Evolutionary conservation across 768 basidiomycete species (phyloP), one percentile per base, ranked within the genome.

Genomic region (Ephemerocybe angulata): DNA sequence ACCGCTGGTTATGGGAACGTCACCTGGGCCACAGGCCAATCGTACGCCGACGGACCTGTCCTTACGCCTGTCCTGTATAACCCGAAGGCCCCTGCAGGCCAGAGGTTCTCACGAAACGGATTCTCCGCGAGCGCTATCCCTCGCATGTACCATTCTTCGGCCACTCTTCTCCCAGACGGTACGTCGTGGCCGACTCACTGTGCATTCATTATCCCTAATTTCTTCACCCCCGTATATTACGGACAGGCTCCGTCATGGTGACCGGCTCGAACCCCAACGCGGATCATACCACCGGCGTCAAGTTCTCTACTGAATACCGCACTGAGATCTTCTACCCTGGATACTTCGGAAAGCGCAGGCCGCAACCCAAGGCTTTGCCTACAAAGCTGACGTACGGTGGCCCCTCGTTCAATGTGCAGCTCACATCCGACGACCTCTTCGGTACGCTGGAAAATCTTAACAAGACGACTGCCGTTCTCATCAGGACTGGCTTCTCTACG

Each of bases 251-350:
- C 0, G 77, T 94, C 19, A 71, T 89, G 29, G 78, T 92, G n/a
- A 77, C 86, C 19, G 91, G 91, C 15, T 88, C 86, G 8, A 93
- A 92, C 64, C 90, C 90, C 0, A 89, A 92, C 65, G 70, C 81
- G 3, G 88, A 90, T 62, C 81, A 78, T 66, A 78, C 72, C 44
- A 60, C 67, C n/a, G 67, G 68, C 42, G 70, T 79, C 58, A 76
- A 71, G 59, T 88, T 83, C 61, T 77, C 83, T 2, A 91, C 90
- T 0, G 86, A 89, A n/a, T 61, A 61, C 52, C 31, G 55, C 4
- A 47, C 56, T 1, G 60, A 61, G 31, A 12, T 55, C 21, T 61
- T 58, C 37, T 61, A 56, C 27, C 60, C 60, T n/a, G 13, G 30
- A 4, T 89, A 87, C 67, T 88, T 80, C 67, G 80, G 79, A 64